Evolutionary conservation across 805 yeast species (phyloP).

Genomic region (Kodamaea leandrae): DNA sequence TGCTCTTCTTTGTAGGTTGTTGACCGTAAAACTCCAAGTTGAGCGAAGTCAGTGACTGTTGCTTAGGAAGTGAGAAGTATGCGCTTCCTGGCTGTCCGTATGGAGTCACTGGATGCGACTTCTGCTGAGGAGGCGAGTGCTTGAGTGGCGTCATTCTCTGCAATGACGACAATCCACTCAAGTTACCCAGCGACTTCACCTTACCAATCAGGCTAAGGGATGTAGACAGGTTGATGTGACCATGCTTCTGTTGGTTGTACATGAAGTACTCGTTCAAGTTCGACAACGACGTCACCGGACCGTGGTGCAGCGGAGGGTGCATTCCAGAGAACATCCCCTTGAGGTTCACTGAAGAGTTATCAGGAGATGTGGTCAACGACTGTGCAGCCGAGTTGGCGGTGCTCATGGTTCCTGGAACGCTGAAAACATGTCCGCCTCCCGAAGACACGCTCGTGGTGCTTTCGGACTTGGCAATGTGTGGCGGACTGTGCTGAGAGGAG

Average conservation of each 20-base stretch:
- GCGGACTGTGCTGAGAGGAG: conserved; percentile 5
- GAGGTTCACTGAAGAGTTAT: conserved; percentile 16
- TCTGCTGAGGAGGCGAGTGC: conserved; percentile 13
- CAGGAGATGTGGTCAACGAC: conserved; percentile 35
- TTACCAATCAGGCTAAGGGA: conserved; percentile 22
- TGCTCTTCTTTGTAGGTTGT: conserved; percentile 34
- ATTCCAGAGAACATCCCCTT: conserved; percentile 10
- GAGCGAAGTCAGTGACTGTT: conserved; percentile 30
- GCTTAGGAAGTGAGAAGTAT: conserved; percentile 22
- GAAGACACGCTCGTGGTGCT: conserved; percentile 27
- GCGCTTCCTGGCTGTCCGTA: conserved; percentile 19
- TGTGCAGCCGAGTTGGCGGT: conserved; percentile 25
- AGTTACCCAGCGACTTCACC: conserved; percentile 22
- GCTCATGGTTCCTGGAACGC: conserved; percentile 22
- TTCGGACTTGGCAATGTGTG: conserved; percentile 21
- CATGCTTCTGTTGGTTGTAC: conserved; percentile 16
- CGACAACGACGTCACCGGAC: conserved; percentile 19
- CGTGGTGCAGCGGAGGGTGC: conserved; percentile 7
- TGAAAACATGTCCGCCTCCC: conserved; percentile 22
- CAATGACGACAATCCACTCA: conserved; percentile 23
- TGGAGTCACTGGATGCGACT: conserved; percentile 12
- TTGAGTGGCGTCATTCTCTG: conserved; percentile 46
- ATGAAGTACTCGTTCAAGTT: conserved; percentile 36
- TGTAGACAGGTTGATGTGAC: conserved; percentile 15
- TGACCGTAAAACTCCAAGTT: conserved; percentile 34